Base-by-base conservation (phyloP, 2,329 filamentous ascomycete genomes). In the Ceratocystiopsis sp. region DNA sequence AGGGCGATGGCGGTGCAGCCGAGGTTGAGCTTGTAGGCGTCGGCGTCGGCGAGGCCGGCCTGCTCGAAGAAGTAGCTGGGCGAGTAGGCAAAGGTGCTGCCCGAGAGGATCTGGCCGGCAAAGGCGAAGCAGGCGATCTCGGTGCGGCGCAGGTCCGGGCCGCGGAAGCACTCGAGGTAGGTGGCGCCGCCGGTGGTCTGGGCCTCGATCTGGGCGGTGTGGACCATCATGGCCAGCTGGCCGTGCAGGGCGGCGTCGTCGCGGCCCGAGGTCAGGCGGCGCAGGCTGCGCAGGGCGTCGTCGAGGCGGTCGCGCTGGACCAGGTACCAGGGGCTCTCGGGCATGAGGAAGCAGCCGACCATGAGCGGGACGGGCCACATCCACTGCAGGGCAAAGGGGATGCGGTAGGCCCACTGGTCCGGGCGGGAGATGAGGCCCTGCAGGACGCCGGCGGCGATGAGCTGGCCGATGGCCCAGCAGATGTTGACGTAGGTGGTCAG, bases 111-210 rank as follows among this genome's bases (percentile, higher is more conserved):
- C 0, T 68, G 73, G 4, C 68, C 70, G 6, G 68, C 54, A 47
- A 71, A 65, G 10, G 66, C 69, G 5, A 74, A 57, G 3, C 68
- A 52, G 73, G 18, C 65, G 61, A 73, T 67, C 50, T 71, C 67
- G 8, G 69, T 72, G 16, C 71, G 60, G n/a, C 67, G 62, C 1
- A 67, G 57, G 50, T 76, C 66, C 29, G 63, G 50, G 7, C 67
- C 67, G 34, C 58, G 62, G 59, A 76, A 75, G 52, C 67, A 69
- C 52, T 74, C 67, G 14, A 48, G 48, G 50, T 55, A 41, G 0
- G 49, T 49, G 21, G 54, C 47, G 21, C 48, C 51, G 8, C 46
- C 42, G 15, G 49, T 25, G 10, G 42, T 35, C 21, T 44, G 54
- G 25, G 42, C 48, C 37, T 49, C 52, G 16, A 36, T n/a, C 17